phyloP scores from a whole-genome alignment of 208 protist genomes.

The Trichomonas gallinae region DNA sequence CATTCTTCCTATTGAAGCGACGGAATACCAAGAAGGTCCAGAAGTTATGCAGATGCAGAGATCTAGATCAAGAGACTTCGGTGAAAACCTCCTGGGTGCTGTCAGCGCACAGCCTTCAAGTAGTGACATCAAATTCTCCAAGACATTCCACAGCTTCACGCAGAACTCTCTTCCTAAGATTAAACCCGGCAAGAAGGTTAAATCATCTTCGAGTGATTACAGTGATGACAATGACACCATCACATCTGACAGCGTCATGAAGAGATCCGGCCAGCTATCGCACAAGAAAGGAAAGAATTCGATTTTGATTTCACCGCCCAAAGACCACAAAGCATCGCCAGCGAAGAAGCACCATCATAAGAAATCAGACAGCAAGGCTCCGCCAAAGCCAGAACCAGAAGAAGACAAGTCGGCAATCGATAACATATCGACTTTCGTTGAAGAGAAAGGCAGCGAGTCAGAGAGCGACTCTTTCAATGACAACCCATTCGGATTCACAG shows the following conservation, averaged over 20 bases:
- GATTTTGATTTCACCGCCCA: no score
- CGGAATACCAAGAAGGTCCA: neutral
- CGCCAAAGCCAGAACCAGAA: neutral
- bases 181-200: neutral
- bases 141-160: neutral
- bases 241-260: neutral
- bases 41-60: neutral
- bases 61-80: neutral
- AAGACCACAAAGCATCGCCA: neutral
- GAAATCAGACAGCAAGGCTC: neutral
- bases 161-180: neutral
- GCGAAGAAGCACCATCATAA: neutral
- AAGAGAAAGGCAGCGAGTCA: neutral
- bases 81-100: neutral
- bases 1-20: neutral
- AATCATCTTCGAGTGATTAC: neutral
- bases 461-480: neutral
- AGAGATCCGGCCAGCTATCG: neutral
- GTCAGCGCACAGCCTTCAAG: neutral
- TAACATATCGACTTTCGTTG: no score
- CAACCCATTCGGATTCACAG: neutral
- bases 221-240: neutral
- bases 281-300: neutral
- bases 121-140: neutral
- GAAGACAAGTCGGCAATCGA: neutral